A percentile compares a stretch with the other conserved stretches of the same genome.
phyloP scores from a whole-genome alignment of 2,329 filamentous ascomycete genomes.

The Plenodomus lindquistii region DNA sequence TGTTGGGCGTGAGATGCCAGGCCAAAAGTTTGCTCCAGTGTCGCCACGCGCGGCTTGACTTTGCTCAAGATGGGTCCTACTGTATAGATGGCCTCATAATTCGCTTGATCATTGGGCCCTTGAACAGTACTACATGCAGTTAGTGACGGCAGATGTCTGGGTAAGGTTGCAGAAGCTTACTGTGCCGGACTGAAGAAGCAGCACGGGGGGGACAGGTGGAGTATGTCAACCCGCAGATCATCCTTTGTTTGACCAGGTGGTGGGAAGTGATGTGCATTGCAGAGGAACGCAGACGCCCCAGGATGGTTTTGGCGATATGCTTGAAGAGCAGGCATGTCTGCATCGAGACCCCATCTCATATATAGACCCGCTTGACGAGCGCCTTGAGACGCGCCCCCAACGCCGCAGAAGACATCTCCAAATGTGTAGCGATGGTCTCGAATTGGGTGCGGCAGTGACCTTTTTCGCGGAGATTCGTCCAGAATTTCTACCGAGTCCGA shows the following conservation, averaged over 20 bases:
- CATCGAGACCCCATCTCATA: constrained; percentile 21
- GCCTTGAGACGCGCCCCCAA: constrained; percentile 26
- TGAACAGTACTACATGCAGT: constrained; percentile 8
- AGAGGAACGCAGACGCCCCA: constrained; percentile 1
- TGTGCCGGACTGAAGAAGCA: constrained; percentile 18
- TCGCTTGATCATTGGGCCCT: constrained; percentile 26
- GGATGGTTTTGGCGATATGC: constrained; percentile 20
- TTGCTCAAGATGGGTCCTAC: constrained; percentile 12
- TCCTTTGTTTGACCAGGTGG: neutral
- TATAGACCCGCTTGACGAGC: constrained; percentile 18
- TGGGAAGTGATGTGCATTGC: constrained; percentile 23
- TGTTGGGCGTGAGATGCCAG: constrained; percentile 9
- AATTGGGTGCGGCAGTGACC: neutral
- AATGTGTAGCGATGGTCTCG: constrained; percentile 7
- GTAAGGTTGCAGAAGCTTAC: constrained; percentile 13
- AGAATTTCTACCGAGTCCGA: constrained; percentile 1
- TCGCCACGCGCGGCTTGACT: constrained; percentile 21
- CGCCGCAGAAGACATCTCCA: constrained; percentile 25
- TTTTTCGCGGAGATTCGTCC: neutral
- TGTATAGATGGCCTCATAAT: constrained; percentile 22
- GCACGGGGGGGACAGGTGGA: constrained; percentile 26
- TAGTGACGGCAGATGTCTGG: neutral
- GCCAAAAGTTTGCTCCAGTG: constrained; percentile 23
- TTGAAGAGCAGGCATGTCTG: constrained; percentile 12
- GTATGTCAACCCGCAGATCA: constrained; percentile 10